Evolutionary conservation across 148 eudicot genomes (phyloP), one percentile per base, ranked within the genome.

Genomic region (Dianthus caryophyllus): DNA sequence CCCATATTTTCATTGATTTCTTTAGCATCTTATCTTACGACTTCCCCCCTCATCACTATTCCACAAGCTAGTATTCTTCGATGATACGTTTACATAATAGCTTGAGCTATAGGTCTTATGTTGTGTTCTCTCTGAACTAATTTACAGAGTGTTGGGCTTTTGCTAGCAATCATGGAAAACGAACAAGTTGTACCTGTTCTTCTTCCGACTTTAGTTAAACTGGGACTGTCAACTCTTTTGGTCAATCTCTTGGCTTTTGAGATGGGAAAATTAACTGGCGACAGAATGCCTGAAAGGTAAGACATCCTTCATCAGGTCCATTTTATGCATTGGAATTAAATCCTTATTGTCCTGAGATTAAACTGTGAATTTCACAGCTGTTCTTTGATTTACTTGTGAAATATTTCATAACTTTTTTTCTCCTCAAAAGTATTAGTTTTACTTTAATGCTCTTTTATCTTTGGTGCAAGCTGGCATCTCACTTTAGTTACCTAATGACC

Each of bases 281-380:
- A 90, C 68, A 78, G 89, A 77, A 27, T 58, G 21, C 86, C 96
- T 65, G 99, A 94, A 74, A 90, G 99, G 99, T 90, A 84, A 24
- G 60, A 21, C 47, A 31, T 57, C 21, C 49, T 30, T 38, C 15
- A 39, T 27, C 43, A 39, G 12, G 4, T 53, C 29, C 36, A 60
- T 74, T 14, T n/a, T 62, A 24, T 52, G 61, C 57, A 16, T 58
- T 10, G 38, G n/a, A 8, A 65, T 55, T 39, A 64, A 56, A 55
- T 64, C 17, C 31, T 49, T 21, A 60, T 49, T 61, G 68, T n/a
- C 49, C 49, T 1, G 26, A 44, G 26, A 31, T 52, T 24, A 11
- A 29, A 39, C 26, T 53, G 10, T 12, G 49, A 43, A 17, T 54
- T 47, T 49, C 29, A 18, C 20, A 22, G 31, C 50, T 14, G 52